A percentile compares a stretch with the other conserved stretches of the same genome.
Evolutionary conservation across 148 eudicot genomes (phyloP).

Genomic region (Dysphania ambrosioides): DNA sequence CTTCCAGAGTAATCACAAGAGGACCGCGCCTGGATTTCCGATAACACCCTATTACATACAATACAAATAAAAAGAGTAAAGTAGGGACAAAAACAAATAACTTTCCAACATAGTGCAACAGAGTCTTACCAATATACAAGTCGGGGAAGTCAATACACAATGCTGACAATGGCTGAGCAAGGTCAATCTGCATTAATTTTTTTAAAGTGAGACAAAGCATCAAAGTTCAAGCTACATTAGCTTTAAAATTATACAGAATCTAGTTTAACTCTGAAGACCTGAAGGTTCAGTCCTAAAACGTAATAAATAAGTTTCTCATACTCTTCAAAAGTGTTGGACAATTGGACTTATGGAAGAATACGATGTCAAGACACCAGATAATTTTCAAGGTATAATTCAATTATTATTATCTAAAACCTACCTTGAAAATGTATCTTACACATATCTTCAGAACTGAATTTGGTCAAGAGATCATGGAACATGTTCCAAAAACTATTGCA

Average conservation of each 20-base stretch:
- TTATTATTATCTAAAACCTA: too few relatives aligned
- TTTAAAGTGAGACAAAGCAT: not conserved
- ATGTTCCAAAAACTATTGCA: too few relatives aligned
- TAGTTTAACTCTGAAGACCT: not conserved
- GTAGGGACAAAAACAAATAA: conserved; percentile 2
- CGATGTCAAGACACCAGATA: not conserved
- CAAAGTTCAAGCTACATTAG: not conserved
- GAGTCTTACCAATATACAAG: conserved; percentile 61
- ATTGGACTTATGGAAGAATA: not conserved
- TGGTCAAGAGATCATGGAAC: too few relatives aligned
- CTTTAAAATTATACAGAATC: not conserved
- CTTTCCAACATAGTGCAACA: not conserved
- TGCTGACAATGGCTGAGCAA: conserved; percentile 69
- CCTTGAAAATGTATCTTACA: not conserved
- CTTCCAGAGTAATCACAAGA: conserved; percentile 63
- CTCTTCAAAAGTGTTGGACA: too few relatives aligned
- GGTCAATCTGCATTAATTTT: conserved; percentile 56
- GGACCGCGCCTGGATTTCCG: conserved; percentile 71
- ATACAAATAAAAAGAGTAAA: conserved; percentile 7
- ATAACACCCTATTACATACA: conserved; percentile 55
- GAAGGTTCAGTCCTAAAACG: not conserved
- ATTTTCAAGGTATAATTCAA: too few relatives aligned
- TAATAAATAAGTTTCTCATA: not conserved
- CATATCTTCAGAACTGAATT: too few relatives aligned
- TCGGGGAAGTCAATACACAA: conserved; percentile 69